Conservation (phyloP, 768 basidiomycete species). For the Suillus fuscotomentosus region DNA sequence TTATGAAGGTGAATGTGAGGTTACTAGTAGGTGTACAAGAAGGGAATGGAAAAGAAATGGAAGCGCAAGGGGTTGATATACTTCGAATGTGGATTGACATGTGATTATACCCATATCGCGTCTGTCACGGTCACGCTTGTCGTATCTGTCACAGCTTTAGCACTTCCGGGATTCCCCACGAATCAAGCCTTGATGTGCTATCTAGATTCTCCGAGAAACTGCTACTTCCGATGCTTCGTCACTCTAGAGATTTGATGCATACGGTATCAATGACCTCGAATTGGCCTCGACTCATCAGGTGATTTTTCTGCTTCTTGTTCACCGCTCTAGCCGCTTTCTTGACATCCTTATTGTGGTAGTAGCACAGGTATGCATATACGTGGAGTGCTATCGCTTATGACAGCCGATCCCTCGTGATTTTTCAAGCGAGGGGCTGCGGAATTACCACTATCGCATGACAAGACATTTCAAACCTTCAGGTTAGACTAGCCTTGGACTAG, state of each 20-base stretch:
- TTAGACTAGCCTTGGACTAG: neutral
- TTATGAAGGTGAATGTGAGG: conserved; percentile 12
- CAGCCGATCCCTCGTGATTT: neutral
- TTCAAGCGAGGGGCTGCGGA: neutral
- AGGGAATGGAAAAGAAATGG: neutral
- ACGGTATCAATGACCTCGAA: neutral
- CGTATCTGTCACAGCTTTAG: neutral
- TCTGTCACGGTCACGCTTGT: neutral
- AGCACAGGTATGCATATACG: neutral
- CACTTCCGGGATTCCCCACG: neutral
- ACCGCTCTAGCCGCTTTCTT: neutral
- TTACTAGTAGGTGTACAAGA: neutral
- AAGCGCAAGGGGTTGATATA: conserved; percentile 10
- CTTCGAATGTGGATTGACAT: neutral
- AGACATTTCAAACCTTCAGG: neutral
- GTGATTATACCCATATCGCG: neutral
- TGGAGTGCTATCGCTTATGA: neutral
- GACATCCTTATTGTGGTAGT: neutral
- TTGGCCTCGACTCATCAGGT: neutral
- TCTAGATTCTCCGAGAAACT: neutral
- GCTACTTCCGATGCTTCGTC: neutral
- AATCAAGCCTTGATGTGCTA: neutral
- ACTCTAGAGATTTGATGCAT: neutral
- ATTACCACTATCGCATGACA: neutral
- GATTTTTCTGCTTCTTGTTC: neutral